Evolutionary conservation across 176 grass and related monocot species (phyloP), one percentile per base, ranked within the genome.

Genomic region (Cenchrus fungigraminus): DNA sequence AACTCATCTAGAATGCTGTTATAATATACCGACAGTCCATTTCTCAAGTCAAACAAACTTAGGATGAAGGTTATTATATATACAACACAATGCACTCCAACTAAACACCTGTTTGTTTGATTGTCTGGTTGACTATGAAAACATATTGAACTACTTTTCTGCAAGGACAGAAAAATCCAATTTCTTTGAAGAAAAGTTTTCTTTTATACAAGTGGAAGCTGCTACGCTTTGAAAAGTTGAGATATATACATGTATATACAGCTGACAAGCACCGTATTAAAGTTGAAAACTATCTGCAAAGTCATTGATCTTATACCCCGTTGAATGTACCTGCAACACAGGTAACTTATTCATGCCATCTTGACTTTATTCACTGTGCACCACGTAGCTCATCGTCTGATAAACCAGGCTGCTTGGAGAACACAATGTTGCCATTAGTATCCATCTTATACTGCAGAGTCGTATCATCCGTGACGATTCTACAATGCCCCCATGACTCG

Each of bases 401-500:
- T 63, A 78, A 63, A 76, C 67, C 81, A 69, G 71, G 68, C 55
- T 87, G 74, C 76, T 91, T 91, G 1, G 88, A 93, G 20, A 93
- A 76, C 61, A 93, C 64, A 12, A 92, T 86, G 68, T 84, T 68
- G 37, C 88, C 93, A 5, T 55, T 58, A 52, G 46, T 4, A 57
- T 87, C 88, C 83, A 87, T 87, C 37, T 83, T 82, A 58, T 79
- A 82, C 58, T 82, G 81, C 51, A 89, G 65, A 5, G 67, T 80
- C 65, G 49, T 85, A 72, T 84, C 82, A 62, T 76, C 86, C 4
- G 57, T 87, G 43, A 95, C 84, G 14, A 93, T 95, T 82, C 88
- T 78, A 71, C 94, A 95, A 29, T 91, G 74, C 79, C 86, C 93
- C 71, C 46, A 79, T 37, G 88, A 84, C 71, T 95, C 91, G 0